Base-by-base conservation (phyloP, 805 yeast species). In the Wickerhamomyces chaumierensis region DNA sequence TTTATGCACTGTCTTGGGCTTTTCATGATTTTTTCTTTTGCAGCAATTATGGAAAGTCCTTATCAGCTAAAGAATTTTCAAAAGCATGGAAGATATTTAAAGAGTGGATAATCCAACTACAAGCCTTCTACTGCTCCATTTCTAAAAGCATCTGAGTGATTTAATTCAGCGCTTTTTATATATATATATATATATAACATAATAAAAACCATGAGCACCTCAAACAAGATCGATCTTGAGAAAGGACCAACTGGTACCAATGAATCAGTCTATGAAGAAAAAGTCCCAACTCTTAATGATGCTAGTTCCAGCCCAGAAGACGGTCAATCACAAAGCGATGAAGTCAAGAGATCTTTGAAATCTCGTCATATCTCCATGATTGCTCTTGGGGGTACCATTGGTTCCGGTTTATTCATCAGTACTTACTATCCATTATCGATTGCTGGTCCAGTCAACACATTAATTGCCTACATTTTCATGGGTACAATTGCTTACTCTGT, bases 371-470 rank as follows among this genome's bases (percentile, higher is more conserved):
- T 81, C 36, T 68, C 81, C 25, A 79, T 81, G 86, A 73, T 81
- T 48, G 85, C 87, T 35, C 64, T 81, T 17, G 90, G 88, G 44
- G 88, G 87, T 44, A 77, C 87, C 27, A 79, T 81, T 44, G 88
- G 88, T 50, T 79, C 87, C 3, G 88, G 88, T 56, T 64, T 81
- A 32, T 78, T 81, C 63, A 74, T 81, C 36, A 77, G 83, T 53
- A 70, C 79, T 32, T 66, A 77, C 5, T 52, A 68, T 3, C 76
- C 83, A 3, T 52, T 81, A 23, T 48, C 58, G 3, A 51, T 61
- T 25, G 77, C 83, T 14, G 90, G 90, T 18, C 88, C 88, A 1
- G 87, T 75, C 11, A 73, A 74, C 38, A 62, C 83, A 4, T 58
- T 81, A 20, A 74, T 81, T 36, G 70, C 84, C 2, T 81, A 75